Base-by-base conservation (phyloP, 2,329 filamentous ascomycete genomes). In the Pseudogymnoascus sp. region DNA sequence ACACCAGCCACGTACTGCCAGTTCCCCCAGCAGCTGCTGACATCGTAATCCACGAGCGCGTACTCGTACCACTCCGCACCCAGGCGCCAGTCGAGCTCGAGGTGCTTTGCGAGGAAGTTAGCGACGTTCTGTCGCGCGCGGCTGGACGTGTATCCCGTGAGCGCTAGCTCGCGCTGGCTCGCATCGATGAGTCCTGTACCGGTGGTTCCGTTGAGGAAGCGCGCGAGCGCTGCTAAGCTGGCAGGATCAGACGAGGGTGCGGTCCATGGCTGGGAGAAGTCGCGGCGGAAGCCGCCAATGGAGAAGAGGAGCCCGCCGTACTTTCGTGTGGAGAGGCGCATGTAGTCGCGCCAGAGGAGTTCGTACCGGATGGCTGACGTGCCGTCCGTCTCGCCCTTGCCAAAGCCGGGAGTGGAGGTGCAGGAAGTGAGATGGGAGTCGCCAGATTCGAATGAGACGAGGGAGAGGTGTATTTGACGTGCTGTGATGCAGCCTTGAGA, bases 51-150 rank as follows among this genome's bases (percentile, higher is more conserved):
- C 30, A 87, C 78, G 2, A 92, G 79, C 70, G 89, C 77, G 70
- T 82, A 84, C 71, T 93, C 90, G 70, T 92, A 93, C 88, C 88
- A 93, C 71, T 92, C 90, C 0, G 89, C 90, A 0, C 90, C 90
- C 12, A 90, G 80, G 0, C 89, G 83, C 90, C 90, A 94, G 73
- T 93, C 90, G 22, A 93, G 85, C 1, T 81, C 80, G 2, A 92
- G 77, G 64, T 91, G 88, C 67, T 90, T 91, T 0, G 88, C 75
- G 1, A 92, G 76, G 71, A 90, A 93, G 14, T 81, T 87, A 0
- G 89, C 89, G 0, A 91, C 87, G 62, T 92, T 92, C 72, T 92
- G 89, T 2, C 90, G 78, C 0, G 88, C 86, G 12, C 89, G 81
- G 70, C 92, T 92, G 1, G 86, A 89, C 0, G 89, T 92, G 72